These are phyloP conservation scores for Papiliotrema terrestris DNA, from an alignment of 1,284 basidiomycete genomes.

Conservation along the genomic window DNA sequence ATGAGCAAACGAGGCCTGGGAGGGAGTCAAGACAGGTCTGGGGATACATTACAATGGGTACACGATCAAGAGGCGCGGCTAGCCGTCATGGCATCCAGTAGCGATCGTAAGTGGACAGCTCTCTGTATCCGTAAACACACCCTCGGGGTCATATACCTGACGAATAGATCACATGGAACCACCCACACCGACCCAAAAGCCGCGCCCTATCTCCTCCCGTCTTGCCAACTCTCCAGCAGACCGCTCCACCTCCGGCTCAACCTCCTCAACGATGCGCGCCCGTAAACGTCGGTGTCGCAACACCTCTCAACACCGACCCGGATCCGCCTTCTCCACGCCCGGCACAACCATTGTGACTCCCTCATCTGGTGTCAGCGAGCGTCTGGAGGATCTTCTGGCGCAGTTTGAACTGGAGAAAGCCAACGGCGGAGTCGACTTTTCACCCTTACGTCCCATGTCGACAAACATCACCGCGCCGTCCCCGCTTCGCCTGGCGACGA, in stretches of 20 bases:
- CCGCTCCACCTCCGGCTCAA: slow-evolving; percentile 1
- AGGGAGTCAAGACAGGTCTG: not conserved
- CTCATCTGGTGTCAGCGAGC: not conserved
- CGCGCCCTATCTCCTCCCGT: slow-evolving; percentile 19
- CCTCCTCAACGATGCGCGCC: slow-evolving; percentile 1
- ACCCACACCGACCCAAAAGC: slow-evolving; percentile 25
- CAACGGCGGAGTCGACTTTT: not conserved
- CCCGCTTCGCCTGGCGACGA: not conserved
- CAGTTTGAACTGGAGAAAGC: not conserved
- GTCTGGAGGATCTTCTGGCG: slow-evolving; percentile 3
- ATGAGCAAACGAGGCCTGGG: slow-evolving; percentile 12
- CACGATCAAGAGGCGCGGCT: slow-evolving; percentile 13
- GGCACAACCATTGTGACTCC: not conserved
- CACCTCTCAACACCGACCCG: not conserved
- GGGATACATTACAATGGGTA: slow-evolving; percentile 11
- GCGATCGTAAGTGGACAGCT: too few species aligned
- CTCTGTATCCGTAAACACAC: too few species aligned
- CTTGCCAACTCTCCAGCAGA: slow-evolving; percentile 13
- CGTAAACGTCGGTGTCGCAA: slow-evolving; percentile 20
- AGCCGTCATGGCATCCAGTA: too few species aligned
- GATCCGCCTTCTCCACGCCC: not conserved
- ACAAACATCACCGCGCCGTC: slow-evolving; percentile 3
- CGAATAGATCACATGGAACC: slow-evolving; percentile 7
- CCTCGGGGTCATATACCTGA: too few species aligned
- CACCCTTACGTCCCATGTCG: not conserved